Evolutionary conservation across 495 filamentous ascomycete genomes (phyloP), one percentile per base, ranked within the genome.

Genomic region (Massariosphaeria phaeospora): DNA sequence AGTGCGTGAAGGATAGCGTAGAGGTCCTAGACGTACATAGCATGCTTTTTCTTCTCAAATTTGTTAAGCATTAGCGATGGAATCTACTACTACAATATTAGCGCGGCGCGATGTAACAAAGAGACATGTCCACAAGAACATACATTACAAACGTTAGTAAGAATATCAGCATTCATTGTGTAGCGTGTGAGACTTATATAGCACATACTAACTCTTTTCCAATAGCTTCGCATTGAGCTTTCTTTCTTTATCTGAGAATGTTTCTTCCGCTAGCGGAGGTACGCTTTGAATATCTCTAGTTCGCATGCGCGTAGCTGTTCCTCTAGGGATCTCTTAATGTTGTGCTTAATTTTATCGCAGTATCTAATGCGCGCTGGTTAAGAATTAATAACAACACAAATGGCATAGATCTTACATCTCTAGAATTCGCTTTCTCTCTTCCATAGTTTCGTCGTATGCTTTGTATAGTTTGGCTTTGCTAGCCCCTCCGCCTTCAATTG

Each of bases 371-470:
- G n/a, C n/a, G n/a, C n/a, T n/a, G n/a, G n/a, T n/a, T n/a, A n/a
- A n/a, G n/a, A n/a, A n/a, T n/a, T n/a, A n/a, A n/a, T n/a, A n/a
- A n/a, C n/a, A n/a, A n/a, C n/a, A n/a, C n/a, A n/a, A n/a, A n/a
- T n/a, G n/a, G n/a, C n/a, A n/a, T n/a, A n/a, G n/a, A n/a, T n/a
- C n/a, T n/a, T n/a, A n/a, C n/a, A n/a, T n/a, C n/a, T n/a, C 49
- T 20, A 52, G 35, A 52, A 40, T 43, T 52, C 36, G n/a, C 49
- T 39, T 42, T 52, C 49, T 25, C 35, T 52, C 25, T 54, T 35
- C 51, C 41, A 54, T 33, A 54, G 41, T 35, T 45, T 36, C n/a
- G 12, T 25, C 3, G 27, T 54, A 3, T 36, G 30, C 2, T n/a
- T 13, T 1, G 39, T 46, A 35, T 54, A 20, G 9, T 25, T 54